phyloP scores from a whole-genome alignment of 208 protist genomes.

The Eutreptiella sp. region DNA sequence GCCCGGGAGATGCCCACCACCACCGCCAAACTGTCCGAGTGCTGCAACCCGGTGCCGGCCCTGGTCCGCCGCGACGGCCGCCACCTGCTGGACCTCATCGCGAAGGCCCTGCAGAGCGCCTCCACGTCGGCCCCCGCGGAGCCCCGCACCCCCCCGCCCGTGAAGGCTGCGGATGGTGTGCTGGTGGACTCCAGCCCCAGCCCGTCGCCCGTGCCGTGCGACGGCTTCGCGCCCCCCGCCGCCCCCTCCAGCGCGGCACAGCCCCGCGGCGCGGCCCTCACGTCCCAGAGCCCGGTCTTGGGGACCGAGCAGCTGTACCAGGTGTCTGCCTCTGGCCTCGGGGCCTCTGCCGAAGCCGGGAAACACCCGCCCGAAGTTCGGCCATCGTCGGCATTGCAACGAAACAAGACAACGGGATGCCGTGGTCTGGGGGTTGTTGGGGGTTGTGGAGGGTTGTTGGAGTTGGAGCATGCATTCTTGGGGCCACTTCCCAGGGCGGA shows the following conservation, averaged over 20 bases:
- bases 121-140: neutral
- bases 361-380: too few species aligned
- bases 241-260: neutral
- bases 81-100: conserved; percentile 18
- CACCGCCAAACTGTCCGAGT: conserved; percentile 14
- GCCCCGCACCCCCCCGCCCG: neutral
- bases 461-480: too few species aligned
- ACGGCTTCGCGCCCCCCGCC: neutral
- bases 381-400: too few species aligned
- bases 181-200: neutral
- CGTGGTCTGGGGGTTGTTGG: too few species aligned
- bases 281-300: neutral
- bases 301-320: conserved; percentile 11
- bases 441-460: too few species aligned
- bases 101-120: neutral
- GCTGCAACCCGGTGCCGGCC: conserved; percentile 42
- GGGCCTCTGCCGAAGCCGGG: too few species aligned
- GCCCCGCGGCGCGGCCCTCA: neutral
- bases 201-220: too few species aligned
- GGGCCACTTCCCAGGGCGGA: too few species aligned
- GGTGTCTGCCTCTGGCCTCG: too few species aligned
- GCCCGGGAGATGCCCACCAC: conserved; percentile 39
- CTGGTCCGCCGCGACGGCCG: conserved; percentile 26
- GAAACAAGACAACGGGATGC: too few species aligned
- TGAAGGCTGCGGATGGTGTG: neutral